Evolutionary conservation across 2,329 filamentous ascomycete species (phyloP).

Genomic region (Diaporthe caulivora): DNA sequence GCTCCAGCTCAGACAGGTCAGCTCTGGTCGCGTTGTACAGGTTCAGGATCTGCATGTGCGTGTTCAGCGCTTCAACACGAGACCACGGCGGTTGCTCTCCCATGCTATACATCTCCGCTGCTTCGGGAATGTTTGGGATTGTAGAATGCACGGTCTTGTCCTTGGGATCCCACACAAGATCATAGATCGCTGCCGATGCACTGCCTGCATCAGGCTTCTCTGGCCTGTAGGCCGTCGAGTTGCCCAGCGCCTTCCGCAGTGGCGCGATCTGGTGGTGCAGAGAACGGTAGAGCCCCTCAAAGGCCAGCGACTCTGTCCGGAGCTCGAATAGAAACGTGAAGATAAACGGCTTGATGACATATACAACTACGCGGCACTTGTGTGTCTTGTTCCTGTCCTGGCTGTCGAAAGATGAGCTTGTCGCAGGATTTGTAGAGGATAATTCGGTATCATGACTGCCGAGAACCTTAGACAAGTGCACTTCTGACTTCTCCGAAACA

Average conservation of each 20-base stretch:
- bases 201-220: slow-evolving; percentile 57
- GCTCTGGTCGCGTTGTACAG: slow-evolving; percentile 62
- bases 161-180: slow-evolving; percentile 72
- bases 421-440: slow-evolving; percentile 32
- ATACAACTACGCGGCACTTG: slow-evolving; percentile 77
- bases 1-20: slow-evolving; percentile 63
- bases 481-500: slow-evolving; percentile 55
- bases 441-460: slow-evolving; percentile 52
- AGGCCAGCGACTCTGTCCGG: slow-evolving; percentile 69
- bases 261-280: slow-evolving; percentile 72
- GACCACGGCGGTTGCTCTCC: slow-evolving; percentile 61
- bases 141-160: slow-evolving; percentile 71
- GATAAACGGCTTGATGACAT: slow-evolving; percentile 80
- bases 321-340: slow-evolving; percentile 80
- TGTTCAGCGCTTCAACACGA: slow-evolving; percentile 72
- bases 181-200: slow-evolving; percentile 63
- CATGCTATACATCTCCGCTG: slow-evolving; percentile 41
- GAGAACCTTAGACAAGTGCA: slow-evolving; percentile 60
- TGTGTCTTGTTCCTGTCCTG: slow-evolving; percentile 67
- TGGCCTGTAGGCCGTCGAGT: slow-evolving; percentile 69
- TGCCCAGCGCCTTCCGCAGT: slow-evolving; percentile 67
- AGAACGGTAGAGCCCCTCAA: slow-evolving; percentile 68
- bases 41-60: slow-evolving; percentile 73
- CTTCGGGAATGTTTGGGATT: slow-evolving; percentile 74
- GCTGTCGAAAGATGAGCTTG: slow-evolving; percentile 51